These are phyloP conservation scores for Solanum hybrid DNA, from an alignment of 305 asterid genomes.

Conservation along the genomic window DNA sequence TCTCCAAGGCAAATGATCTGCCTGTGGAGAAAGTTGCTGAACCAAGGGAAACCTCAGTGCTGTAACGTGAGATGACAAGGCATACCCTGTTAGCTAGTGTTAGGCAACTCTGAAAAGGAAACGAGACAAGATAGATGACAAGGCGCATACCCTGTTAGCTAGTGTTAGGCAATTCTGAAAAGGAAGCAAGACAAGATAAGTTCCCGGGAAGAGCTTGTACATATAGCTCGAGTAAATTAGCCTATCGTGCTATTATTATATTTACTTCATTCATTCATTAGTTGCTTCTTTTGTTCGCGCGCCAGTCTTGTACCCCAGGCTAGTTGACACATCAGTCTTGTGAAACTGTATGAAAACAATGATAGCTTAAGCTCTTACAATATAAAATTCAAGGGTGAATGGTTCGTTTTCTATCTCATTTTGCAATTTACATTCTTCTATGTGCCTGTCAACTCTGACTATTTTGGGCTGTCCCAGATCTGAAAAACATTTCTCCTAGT, in stretches of 20 bases:
- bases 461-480: neutral
- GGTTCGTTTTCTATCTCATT: neutral
- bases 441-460: neutral
- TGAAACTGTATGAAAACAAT: slow-evolving; percentile 9
- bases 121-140: neutral
- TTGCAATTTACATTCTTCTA: neutral
- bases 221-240: slow-evolving; percentile 12
- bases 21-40: slow-evolving; percentile 69
- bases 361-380: slow-evolving; percentile 5
- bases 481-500: neutral
- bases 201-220: slow-evolving; percentile 15
- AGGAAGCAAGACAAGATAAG: neutral
- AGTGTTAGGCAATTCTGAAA: neutral
- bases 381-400: slow-evolving; percentile 1
- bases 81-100: neutral
- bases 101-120: neutral
- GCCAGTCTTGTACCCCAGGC: slow-evolving; percentile 20
- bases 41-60: slow-evolving; percentile 52
- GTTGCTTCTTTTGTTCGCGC: slow-evolving; percentile 16
- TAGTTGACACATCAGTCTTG: slow-evolving; percentile 7
- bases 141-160: neutral
- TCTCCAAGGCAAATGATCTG: slow-evolving; percentile 95
- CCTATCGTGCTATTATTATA: neutral
- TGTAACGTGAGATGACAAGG: slow-evolving; percentile 71
- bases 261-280: slow-evolving; percentile 16